These are phyloP conservation scores for Fusarium veterinarium DNA, from an alignment of 2,329 filamentous ascomycete species.

Conservation along the genomic window DNA sequence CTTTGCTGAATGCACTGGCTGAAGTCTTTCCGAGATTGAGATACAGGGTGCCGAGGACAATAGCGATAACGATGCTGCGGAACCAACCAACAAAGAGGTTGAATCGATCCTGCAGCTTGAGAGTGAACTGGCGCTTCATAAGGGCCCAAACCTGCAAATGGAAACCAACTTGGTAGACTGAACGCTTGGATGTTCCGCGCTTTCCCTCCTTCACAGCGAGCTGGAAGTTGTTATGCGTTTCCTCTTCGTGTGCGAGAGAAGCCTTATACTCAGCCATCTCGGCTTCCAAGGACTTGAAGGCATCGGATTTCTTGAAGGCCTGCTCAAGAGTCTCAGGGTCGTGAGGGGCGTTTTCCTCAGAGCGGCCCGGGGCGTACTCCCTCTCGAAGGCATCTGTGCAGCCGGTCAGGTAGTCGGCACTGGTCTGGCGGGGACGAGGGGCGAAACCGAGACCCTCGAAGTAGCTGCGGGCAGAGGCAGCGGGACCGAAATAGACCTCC, in stretches of 20 bases:
- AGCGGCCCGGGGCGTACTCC: conserved; percentile 76
- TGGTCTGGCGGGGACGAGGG: conserved; percentile 80
- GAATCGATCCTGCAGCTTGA: conserved; percentile 88
- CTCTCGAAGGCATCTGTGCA: conserved; percentile 88
- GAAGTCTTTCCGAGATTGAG: conserved; percentile 74
- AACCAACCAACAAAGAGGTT: conserved; percentile 79
- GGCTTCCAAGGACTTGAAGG: conserved; percentile 64
- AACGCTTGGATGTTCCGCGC: conserved; percentile 77
- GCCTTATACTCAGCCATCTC: conserved; percentile 78
- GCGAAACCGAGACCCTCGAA: conserved; percentile 83
- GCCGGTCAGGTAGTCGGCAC: conserved; percentile 83
- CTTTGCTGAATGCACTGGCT: conserved; percentile 81
- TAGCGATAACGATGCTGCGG: conserved; percentile 75
- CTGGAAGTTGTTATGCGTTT: conserved; percentile 80
- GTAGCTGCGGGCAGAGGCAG: conserved; percentile 74
- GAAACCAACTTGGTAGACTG: conserved; percentile 86
- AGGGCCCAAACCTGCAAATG: conserved; percentile 84
- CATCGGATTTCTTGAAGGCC: conserved; percentile 75
- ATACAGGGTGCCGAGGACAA: conserved; percentile 84
- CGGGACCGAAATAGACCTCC: conserved; percentile 80
- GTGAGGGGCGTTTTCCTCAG: conserved; percentile 74
- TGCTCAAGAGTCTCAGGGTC: conserved; percentile 73
- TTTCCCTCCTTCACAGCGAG: conserved; percentile 82
- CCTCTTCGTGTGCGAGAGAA: conserved; percentile 71
- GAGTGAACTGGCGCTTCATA: conserved; percentile 84